Evolutionary conservation across 2,329 filamentous ascomycete species (phyloP).

Genomic region (Cladophialophora psammophila): DNA sequence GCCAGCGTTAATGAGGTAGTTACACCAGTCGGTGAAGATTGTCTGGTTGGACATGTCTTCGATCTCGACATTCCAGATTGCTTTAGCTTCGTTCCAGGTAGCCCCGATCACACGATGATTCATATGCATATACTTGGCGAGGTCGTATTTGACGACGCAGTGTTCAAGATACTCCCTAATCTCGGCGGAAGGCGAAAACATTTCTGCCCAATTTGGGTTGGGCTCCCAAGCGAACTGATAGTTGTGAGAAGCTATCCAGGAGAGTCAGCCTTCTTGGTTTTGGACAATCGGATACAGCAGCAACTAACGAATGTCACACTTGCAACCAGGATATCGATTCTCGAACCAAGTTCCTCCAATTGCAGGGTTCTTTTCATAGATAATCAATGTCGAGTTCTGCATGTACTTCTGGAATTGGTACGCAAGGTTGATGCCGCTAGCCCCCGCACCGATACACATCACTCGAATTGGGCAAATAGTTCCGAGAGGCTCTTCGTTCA

Average conservation of each 20-base stretch:
- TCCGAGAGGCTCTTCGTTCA: not conserved
- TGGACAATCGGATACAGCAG: not conserved
- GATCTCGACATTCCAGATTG: conserved; percentile 54
- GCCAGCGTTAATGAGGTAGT: conserved; percentile 51
- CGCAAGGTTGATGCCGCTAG: conserved; percentile 10
- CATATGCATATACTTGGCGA: conserved; percentile 59
- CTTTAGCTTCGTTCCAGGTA: conserved; percentile 42
- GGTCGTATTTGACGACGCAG: conserved; percentile 68
- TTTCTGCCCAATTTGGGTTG: conserved; percentile 72
- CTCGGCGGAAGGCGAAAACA: conserved; percentile 71
- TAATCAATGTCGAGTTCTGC: not conserved
- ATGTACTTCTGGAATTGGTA: conserved; percentile 7
- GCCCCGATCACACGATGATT: conserved; percentile 16
- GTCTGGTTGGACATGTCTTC: conserved; percentile 1
- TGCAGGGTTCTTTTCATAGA: conserved; percentile 16
- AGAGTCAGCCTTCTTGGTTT: not conserved
- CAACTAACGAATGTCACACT: conserved; percentile 8
- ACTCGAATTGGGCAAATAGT: conserved; percentile 5
- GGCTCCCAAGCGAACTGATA: conserved; percentile 50
- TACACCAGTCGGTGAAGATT: conserved; percentile 5
- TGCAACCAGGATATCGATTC: not conserved
- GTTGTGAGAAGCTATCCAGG: conserved; percentile 18
- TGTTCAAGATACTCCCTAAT: conserved; percentile 72
- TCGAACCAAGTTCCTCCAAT: conserved; percentile 4
- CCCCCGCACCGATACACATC: conserved; percentile 18